Base-by-base conservation (phyloP, 2,329 filamentous ascomycete species). In the Myriosclerotinia duriaeana region DNA sequence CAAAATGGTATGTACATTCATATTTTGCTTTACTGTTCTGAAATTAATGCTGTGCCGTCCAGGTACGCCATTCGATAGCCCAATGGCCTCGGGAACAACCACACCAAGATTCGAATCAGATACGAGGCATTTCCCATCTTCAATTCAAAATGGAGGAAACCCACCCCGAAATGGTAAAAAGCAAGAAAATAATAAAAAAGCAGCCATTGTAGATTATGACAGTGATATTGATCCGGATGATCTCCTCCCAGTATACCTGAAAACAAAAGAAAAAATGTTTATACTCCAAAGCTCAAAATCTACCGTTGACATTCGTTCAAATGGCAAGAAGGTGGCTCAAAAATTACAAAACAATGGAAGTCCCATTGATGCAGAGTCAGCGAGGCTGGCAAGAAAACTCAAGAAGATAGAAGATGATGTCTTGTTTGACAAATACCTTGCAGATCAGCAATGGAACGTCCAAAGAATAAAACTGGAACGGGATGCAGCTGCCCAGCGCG, bases 361-460 rank as follows among this genome's bases (percentile, higher is more conserved):
- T 9, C 61, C 70, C 9, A 70, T 65, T 54, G 66, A 73, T 54
- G 64, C 70, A 20, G 84, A 86, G 68, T 80, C 87, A 53, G 83
- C 84, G 12, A 91, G 88, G 72, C 78, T 96, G 2, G 83, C 89
- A 52, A 87, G 88, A 20, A 96, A 93, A 75, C 79, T 97, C 50
- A 84, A 87, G 48, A 85, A 85, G 68, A 91, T 97, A 53, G 89
- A 95, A 73, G 89, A 86, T 36, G 91, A 94, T 74, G 82, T 92
- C 20, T 79, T 94, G 3, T 93, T 93, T 73, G 90, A 94, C 74
- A 84, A 83, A 66, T 81, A 83, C 55, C 77, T 84, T 44, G 90
- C 89, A 5, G 86, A 91, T 66, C 80, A 85, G 67, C 80, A 84
- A 72, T 93, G 90, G 91, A 84, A 82, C 68, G 76, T 79, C 7